Percentiles rank a stretch among this genome's conserved stretches.
These are phyloP conservation scores for Triangularia setosa DNA, from an alignment of 2,329 filamentous ascomycete species.

Conservation along the genomic window DNA sequence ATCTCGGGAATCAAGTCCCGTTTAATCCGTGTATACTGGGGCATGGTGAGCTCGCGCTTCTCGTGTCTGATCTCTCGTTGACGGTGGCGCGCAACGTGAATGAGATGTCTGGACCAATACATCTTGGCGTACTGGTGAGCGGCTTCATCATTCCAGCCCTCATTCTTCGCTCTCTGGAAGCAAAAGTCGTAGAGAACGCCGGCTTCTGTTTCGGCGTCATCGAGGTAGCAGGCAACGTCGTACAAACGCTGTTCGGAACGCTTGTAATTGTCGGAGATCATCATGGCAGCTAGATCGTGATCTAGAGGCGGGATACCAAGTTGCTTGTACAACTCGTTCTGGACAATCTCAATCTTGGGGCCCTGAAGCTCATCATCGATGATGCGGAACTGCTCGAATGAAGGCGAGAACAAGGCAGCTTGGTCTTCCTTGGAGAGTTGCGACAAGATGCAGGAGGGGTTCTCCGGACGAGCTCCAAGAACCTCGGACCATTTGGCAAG, in stretches of 20 bases:
- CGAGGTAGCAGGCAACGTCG: neutral
- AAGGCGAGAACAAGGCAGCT: conserved; percentile 18
- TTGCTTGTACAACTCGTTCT: conserved; percentile 4
- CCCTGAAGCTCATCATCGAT: conserved; percentile 12
- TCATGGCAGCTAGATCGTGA: conserved; percentile 20
- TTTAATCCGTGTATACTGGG: neutral
- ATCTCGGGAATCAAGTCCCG: neutral
- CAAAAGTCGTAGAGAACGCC: neutral
- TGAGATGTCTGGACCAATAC: neutral
- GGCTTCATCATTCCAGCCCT: neutral
- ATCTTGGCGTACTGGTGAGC: neutral
- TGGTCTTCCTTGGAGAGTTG: conserved; percentile 21
- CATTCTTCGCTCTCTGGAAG: neutral
- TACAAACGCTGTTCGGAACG: conserved; percentile 4
- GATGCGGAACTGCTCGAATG: conserved; percentile 14
- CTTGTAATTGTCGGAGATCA: conserved; percentile 16
- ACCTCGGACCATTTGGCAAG: conserved; percentile 21
- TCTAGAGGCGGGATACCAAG: conserved; percentile 10
- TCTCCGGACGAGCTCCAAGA: conserved; percentile 4
- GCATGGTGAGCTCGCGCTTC: neutral
- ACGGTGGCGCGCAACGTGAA: neutral
- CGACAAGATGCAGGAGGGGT: conserved; percentile 17
- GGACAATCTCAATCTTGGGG: conserved; percentile 18
- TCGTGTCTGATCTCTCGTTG: neutral
- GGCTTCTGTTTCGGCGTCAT: neutral